phyloP scores from a whole-genome alignment of 192 early-diverging fungal genomes.

The Umbelopsis vinacea region DNA sequence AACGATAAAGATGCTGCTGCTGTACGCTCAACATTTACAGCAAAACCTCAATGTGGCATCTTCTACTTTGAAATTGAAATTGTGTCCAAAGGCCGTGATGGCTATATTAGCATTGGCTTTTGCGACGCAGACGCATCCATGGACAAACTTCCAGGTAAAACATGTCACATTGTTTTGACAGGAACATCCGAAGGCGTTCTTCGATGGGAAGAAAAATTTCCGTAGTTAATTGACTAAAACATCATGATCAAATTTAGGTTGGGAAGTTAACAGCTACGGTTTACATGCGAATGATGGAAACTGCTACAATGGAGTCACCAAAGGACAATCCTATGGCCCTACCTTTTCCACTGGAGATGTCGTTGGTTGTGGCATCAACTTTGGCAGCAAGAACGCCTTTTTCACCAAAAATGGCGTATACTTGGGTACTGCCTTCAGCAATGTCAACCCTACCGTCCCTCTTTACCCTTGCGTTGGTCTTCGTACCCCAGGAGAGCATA shows the following conservation, averaged over 20 bases:
- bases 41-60: slow-evolving; percentile 84
- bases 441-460: slow-evolving; percentile 39
- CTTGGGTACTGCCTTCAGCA: slow-evolving; percentile 62
- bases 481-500: slow-evolving; percentile 70
- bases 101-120: slow-evolving; percentile 95
- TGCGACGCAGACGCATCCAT: slow-evolving; percentile 54
- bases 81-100: slow-evolving; percentile 85
- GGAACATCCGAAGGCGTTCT: too few species aligned
- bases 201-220: neutral
- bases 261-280: slow-evolving; percentile 90
- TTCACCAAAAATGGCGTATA: slow-evolving; percentile 93
- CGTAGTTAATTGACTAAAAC: neutral
- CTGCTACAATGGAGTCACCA: slow-evolving; percentile 75
- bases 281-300: slow-evolving; percentile 98
- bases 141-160: slow-evolving; percentile 81
- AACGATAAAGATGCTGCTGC: slow-evolving; percentile 81
- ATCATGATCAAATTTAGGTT: slow-evolving; percentile 58
- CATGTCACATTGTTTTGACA: neutral
- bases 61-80: slow-evolving; percentile 93
- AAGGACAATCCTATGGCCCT: slow-evolving; percentile 85
- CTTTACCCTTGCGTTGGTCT: slow-evolving; percentile 79
- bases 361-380: slow-evolving; percentile 94
- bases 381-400: slow-evolving; percentile 72
- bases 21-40: slow-evolving; percentile 78
- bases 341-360: slow-evolving; percentile 90